Conservation (phyloP, 2,329 filamentous ascomycete species). For the Colletotrichum agaves region DNA sequence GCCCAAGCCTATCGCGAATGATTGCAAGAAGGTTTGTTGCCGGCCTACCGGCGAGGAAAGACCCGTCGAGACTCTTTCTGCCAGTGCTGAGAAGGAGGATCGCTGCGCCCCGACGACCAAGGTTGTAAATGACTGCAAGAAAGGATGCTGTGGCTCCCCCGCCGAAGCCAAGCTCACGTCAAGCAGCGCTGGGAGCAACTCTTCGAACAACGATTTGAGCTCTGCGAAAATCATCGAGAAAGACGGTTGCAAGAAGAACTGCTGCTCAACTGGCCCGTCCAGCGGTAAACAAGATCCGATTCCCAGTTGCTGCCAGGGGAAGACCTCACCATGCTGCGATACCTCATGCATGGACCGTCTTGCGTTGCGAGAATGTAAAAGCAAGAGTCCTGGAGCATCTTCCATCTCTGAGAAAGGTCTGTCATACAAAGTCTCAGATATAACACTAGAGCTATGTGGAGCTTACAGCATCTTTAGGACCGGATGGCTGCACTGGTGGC, state of each 20-base stretch:
- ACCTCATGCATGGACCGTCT: conserved; percentile 55
- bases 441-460: not conserved
- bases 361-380: conserved; percentile 53
- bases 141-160: not conserved
- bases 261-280: not conserved
- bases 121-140: not conserved
- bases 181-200: not conserved
- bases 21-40: conserved; percentile 20
- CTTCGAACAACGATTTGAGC: not conserved
- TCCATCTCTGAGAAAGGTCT: not conserved
- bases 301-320: conserved; percentile 55
- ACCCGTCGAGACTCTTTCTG: not conserved
- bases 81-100: not conserved
- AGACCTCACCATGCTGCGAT: conserved; percentile 54
- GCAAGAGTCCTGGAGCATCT: conserved; percentile 29
- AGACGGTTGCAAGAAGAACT: conserved; percentile 17
- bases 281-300: not conserved
- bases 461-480: not conserved
- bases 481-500: conserved; percentile 19
- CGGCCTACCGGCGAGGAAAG: no score
- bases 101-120: not conserved
- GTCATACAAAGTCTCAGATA: not conserved
- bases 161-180: not conserved
- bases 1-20: not conserved
- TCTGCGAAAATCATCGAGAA: not conserved